Conservation (phyloP, 768 basidiomycete species). For the Boletellus sp. region DNA sequence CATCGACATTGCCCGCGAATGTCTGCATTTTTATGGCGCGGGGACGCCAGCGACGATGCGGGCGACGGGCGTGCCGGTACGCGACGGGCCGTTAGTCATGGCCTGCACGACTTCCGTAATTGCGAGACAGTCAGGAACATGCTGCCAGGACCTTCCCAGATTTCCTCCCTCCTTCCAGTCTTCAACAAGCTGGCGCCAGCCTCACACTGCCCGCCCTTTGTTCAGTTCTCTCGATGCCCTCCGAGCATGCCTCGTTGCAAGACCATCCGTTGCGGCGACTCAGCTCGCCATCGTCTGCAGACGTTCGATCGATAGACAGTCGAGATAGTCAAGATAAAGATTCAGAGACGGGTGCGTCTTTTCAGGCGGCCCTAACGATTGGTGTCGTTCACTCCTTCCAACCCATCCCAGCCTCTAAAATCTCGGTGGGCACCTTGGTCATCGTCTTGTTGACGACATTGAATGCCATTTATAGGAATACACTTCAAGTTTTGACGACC, state of each 20-base stretch:
- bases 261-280: constrained; percentile 16
- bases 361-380: not conserved
- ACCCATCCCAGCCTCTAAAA: constrained; percentile 13
- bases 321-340: constrained; percentile 29
- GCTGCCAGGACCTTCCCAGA: too few relatives aligned
- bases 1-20: too few relatives aligned
- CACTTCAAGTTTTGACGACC: constrained; percentile 19
- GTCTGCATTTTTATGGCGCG: too few relatives aligned
- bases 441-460: not conserved
- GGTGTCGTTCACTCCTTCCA: not conserved
- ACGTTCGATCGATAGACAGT: constrained; percentile 12
- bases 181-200: constrained; percentile 5
- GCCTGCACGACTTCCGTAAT: constrained; percentile 15
- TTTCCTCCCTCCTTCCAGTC: constrained; percentile 11
- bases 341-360: constrained; percentile 17
- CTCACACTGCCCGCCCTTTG: constrained; percentile 3
- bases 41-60: too few relatives aligned
- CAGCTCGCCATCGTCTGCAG: constrained; percentile 3
- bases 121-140: constrained; percentile 19
- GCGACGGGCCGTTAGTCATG: not conserved
- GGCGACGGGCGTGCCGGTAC: not conserved
- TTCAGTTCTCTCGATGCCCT: constrained; percentile 17
- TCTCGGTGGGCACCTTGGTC: constrained; percentile 15
- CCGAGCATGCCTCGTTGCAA: constrained; percentile 10
- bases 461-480: constrained; percentile 1